phyloP scores from a whole-genome alignment of 306 rosid species.

The cucumber (Cucumis sativus) region Cucumber_9930_V3 NC_026661.2:994001-994500 shows the following conservation, averaged over 20 bases:
- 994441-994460: no score
- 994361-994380: no score
- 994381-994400: no score
- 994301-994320: not conserved
- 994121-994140: slow-evolving; percentile 15
- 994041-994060: slow-evolving; percentile 96
- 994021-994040: slow-evolving; percentile 98
- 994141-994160: slow-evolving; percentile 1
- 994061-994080: slow-evolving; percentile 89
- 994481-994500: no score
- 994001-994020: slow-evolving; percentile 99
- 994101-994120: slow-evolving; percentile 93
- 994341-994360: not conserved
- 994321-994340: not conserved
- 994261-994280: not conserved
- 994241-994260: slow-evolving; percentile 44
- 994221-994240: slow-evolving; percentile 79
- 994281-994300: not conserved
- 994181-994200: slow-evolving; percentile 84
- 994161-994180: not conserved
- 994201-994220: slow-evolving; percentile 91
- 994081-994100: slow-evolving; percentile 84
- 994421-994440: no score
- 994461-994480: no score
- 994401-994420: no score